Percentiles rank a stretch among this genome's conserved stretches.
These are phyloP conservation scores for Kwoniella sp. DNA, from an alignment of 768 basidiomycete genomes.

Conservation along the genomic window DNA sequence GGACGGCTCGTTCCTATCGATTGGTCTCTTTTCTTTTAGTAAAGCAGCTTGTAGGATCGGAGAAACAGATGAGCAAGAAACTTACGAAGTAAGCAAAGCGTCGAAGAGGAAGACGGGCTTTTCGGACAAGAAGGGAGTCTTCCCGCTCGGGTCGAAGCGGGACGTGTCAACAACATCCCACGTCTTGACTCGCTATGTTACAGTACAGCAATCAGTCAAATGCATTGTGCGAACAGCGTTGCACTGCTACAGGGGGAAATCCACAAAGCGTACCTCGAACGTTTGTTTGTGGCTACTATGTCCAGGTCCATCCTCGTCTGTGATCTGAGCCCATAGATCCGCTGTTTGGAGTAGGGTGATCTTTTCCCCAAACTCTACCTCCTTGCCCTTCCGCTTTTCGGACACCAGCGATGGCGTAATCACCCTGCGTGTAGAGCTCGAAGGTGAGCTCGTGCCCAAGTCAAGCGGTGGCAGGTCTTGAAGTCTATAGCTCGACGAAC, in stretches of 20 bases:
- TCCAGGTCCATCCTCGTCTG: slow-evolving; percentile 12
- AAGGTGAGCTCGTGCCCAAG: background rate
- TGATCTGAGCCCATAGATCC: slow-evolving; percentile 12
- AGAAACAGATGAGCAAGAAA: background rate
- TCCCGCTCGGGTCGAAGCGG: background rate
- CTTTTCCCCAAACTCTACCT: background rate
- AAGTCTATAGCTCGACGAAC: slow-evolving; percentile 11
- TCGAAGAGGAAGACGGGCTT: slow-evolving; percentile 19
- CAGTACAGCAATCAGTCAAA: background rate
- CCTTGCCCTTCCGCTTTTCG: background rate
- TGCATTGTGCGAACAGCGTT: background rate
- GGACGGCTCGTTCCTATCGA: slow-evolving; percentile 8
- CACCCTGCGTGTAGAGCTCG: background rate
- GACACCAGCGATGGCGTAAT: background rate
- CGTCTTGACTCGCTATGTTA: slow-evolving; percentile 8
- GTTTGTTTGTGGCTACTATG: slow-evolving; percentile 11
- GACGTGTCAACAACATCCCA: slow-evolving; percentile 13
- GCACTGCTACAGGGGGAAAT: no score
- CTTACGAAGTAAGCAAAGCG: slow-evolving; percentile 19
- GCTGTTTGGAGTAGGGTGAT: background rate
- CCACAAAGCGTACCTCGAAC: slow-evolving; percentile 21
- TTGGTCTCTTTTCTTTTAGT: background rate
- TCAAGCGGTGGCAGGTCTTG: background rate
- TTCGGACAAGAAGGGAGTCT: slow-evolving; percentile 17
- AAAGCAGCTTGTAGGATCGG: no score